Evolutionary conservation across 2,329 filamentous ascomycete species (phyloP).

Genomic region (Macrophomina tecta): DNA sequence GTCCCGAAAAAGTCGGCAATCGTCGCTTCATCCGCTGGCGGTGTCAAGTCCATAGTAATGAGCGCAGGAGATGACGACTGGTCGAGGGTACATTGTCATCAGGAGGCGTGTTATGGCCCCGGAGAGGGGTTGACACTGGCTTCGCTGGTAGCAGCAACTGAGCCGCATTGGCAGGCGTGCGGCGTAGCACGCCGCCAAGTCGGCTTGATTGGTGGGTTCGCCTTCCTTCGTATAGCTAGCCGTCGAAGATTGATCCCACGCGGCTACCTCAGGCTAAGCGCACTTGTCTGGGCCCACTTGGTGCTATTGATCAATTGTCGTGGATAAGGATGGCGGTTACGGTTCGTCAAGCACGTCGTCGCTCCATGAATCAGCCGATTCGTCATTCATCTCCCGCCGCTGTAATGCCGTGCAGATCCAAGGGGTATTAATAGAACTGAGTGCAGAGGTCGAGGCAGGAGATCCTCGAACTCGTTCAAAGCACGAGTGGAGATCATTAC

Average conservation of each 20-base stretch:
- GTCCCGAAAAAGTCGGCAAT: neutral
- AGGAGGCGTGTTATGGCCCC: neutral
- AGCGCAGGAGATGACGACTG: neutral
- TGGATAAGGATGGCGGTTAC: neutral
- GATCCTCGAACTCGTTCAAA: too few relatives aligned
- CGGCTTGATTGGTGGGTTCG: neutral
- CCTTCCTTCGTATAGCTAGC: slow-evolving; percentile 1
- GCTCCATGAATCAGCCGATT: neutral
- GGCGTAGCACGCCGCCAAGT: slow-evolving; percentile 20
- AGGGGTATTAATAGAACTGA: too few relatives aligned
- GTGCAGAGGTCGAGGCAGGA: too few relatives aligned
- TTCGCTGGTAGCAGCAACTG: neutral
- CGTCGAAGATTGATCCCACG: neutral
- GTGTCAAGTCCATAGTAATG: slow-evolving; percentile 4
- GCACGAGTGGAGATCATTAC: too few relatives aligned
- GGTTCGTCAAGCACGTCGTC: neutral
- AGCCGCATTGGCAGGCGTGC: slow-evolving; percentile 15
- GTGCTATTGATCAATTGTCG: slow-evolving; percentile 2
- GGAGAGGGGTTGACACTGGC: neutral
- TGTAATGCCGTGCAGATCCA: too few relatives aligned
- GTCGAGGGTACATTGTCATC: neutral
- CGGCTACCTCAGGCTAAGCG: neutral
- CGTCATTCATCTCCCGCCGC: neutral
- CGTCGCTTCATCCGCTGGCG: neutral
- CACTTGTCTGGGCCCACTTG: neutral